Percentiles rank a stretch among this genome's conserved stretches.
phyloP scores from a whole-genome alignment of 1,284 basidiomycete genomes.

The Amylostereum areolatum region DNA sequence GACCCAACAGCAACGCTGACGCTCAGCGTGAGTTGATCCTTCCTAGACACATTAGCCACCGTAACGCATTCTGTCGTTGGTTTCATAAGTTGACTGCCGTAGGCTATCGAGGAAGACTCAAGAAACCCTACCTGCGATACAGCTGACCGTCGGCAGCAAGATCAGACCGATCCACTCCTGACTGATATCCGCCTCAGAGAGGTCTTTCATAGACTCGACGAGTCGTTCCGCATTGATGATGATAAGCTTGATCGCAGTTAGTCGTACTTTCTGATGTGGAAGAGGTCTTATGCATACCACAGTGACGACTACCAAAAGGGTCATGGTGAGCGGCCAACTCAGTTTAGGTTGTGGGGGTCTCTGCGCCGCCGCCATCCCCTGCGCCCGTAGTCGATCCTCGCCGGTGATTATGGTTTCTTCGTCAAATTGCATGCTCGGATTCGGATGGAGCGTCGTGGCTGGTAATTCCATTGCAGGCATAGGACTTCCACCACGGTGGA shows the following conservation, averaged over 20 bases:
- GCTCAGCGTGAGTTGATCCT: conserved; percentile 68
- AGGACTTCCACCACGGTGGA: conserved; percentile 16
- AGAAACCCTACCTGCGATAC: conserved; percentile 53
- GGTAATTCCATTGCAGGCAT: conserved; percentile 10
- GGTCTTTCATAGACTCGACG: conserved; percentile 70
- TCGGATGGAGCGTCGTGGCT: conserved; percentile 7
- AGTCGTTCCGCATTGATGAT: conserved; percentile 79
- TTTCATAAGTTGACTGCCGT: not conserved
- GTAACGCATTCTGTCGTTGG: conserved; percentile 61
- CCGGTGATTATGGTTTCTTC: conserved; percentile 5
- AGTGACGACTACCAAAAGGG: conserved; percentile 56
- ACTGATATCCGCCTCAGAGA: conserved; percentile 51
- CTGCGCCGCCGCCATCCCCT: not conserved
- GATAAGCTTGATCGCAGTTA: conserved; percentile 37
- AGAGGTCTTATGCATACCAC: conserved; percentile 40
- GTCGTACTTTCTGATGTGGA: not conserved
- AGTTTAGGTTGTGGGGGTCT: conserved; percentile 36
- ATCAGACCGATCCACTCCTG: conserved; percentile 84
- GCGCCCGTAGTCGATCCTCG: conserved; percentile 19
- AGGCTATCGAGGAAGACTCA: not conserved
- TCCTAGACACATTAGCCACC: conserved; percentile 78
- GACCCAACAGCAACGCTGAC: conserved; percentile 87
- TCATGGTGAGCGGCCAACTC: conserved; percentile 53
- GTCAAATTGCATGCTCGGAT: conserved; percentile 5
- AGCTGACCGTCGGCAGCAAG: conserved; percentile 80